Percentiles rank a stretch among this genome's conserved stretches.
phyloP scores from a whole-genome alignment of 345 rosid species.

The Sonneratia caseolaris region DNA sequence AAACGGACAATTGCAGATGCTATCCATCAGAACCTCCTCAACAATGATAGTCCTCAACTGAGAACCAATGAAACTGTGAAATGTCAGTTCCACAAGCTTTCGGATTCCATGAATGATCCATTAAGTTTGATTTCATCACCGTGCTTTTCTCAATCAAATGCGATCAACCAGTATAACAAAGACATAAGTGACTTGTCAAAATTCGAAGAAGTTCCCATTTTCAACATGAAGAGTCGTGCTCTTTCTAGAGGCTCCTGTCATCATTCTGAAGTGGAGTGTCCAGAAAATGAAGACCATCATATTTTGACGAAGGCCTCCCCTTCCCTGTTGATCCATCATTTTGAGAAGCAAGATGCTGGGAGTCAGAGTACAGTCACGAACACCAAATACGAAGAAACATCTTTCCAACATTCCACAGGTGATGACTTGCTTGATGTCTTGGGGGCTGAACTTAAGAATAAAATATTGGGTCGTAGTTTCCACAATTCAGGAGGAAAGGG shows the following conservation, averaged over 20 bases:
- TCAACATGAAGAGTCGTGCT: slow-evolving; percentile 9
- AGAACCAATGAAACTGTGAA: slow-evolving; percentile 13
- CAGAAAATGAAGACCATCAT: slow-evolving; percentile 12
- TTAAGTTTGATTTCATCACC: neutral
- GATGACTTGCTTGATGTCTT: slow-evolving; percentile 73
- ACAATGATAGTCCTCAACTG: slow-evolving; percentile 6
- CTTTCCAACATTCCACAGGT: slow-evolving; percentile 30
- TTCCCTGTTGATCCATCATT: slow-evolving; percentile 12
- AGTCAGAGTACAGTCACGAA: slow-evolving; percentile 13
- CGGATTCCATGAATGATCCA: slow-evolving; percentile 1
- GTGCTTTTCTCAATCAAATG: neutral
- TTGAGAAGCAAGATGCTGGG: slow-evolving; percentile 21
- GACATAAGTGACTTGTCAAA: slow-evolving; percentile 12
- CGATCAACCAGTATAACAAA: neutral
- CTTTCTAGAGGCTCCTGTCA: slow-evolving; percentile 19
- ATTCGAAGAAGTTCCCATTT: slow-evolving; percentile 22
- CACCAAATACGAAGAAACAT: slow-evolving; percentile 22
- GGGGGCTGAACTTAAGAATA: slow-evolving; percentile 63
- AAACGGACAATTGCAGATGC: slow-evolving; percentile 13
- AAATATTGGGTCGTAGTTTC: slow-evolving; percentile 30
- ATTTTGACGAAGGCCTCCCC: slow-evolving; percentile 15
- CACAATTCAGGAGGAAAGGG: slow-evolving; percentile 25
- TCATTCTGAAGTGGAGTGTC: slow-evolving; percentile 9
- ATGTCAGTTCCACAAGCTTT: slow-evolving; percentile 13
- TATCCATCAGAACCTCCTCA: slow-evolving; percentile 12